Base-by-base conservation (phyloP, 805 yeast genomes). In the Cyberlindnera veronae region DNA sequence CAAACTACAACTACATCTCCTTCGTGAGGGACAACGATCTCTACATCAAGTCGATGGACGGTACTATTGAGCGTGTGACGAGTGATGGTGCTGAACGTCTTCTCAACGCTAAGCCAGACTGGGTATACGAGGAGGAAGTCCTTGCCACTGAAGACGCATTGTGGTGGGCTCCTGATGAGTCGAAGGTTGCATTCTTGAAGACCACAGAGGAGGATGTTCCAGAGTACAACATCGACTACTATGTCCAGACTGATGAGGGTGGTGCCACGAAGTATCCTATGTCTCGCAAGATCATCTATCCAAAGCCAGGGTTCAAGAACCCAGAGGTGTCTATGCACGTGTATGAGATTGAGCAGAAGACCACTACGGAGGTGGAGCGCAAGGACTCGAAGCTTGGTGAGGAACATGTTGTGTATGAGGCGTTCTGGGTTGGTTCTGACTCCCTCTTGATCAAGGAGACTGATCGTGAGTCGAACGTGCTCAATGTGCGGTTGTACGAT, bases 51-150 rank as follows among this genome's bases (percentile, higher is more conserved):
- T 64, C 75, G 11, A 38, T 66, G 1, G 45, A 43, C 13, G 40
- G 53, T 30, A 16, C 57, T 8, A 58, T 50, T 1, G 79, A 77
- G 51, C 31, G 39, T 1, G 43, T 64, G 2, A 86, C 96, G 0
- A 42, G 45, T 22, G 95, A 84, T 53, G 95, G 95, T 13, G 76
- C 79, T 17, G 70, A 67, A 1, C 70, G 71, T 41, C 64, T 84
- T 6, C 81, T 85, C 57, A 84, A 89, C 55, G 96, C 95, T 2
- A 81, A 78, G 48, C 91, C 95, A 0, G 96, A 88, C 58, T 88
- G 96, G 96, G 95, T 87, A 9, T 89, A 88, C 52, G 96, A 89
- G 56, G 96, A 88, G 51, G 96, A 88, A 60, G 95, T 88, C 1
- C 70, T 85, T 34, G 78, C 77, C 13, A 69, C 73, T 18, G 87